These are phyloP conservation scores for Carex kokanica DNA, from an alignment of 176 grass and related monocot species.

Conservation along the genomic window DNA sequence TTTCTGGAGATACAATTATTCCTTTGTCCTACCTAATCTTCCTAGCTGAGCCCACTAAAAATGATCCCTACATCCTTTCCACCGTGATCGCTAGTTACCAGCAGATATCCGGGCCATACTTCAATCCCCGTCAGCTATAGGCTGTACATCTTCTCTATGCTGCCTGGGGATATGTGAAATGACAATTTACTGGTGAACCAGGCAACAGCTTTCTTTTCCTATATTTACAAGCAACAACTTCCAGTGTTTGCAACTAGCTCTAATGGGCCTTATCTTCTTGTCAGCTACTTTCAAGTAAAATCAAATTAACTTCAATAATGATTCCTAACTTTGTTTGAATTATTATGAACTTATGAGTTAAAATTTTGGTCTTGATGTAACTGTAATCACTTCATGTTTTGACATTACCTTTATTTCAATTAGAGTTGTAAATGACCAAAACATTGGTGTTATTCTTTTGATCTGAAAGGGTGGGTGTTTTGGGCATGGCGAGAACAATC, in stretches of 20 bases:
- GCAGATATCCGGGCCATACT: not conserved
- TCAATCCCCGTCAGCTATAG: not conserved
- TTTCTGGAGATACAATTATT: not conserved
- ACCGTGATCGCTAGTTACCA: not conserved
- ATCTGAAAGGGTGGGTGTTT: not conserved
- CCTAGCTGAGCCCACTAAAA: not conserved
- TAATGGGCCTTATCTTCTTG: not conserved
- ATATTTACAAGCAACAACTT: not conserved
- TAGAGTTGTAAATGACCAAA: not conserved
- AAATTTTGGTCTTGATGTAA: not conserved
- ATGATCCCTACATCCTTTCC: not conserved
- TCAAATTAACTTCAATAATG: not conserved
- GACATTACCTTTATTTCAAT: not conserved
- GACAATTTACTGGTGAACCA: not conserved
- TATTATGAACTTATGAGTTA: not conserved
- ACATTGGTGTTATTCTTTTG: not conserved
- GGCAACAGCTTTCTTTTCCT: not conserved
- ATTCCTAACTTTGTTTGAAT: not conserved
- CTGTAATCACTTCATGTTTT: not conserved
- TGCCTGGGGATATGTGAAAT: not conserved
- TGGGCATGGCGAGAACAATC: not conserved
- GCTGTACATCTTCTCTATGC: not conserved
- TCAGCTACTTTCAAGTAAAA: not conserved
- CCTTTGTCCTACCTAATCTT: not conserved
- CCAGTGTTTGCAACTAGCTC: not conserved